Evolutionary conservation across 2,329 filamentous ascomycete species (phyloP).

Genomic region (Aspergillus persii): DNA sequence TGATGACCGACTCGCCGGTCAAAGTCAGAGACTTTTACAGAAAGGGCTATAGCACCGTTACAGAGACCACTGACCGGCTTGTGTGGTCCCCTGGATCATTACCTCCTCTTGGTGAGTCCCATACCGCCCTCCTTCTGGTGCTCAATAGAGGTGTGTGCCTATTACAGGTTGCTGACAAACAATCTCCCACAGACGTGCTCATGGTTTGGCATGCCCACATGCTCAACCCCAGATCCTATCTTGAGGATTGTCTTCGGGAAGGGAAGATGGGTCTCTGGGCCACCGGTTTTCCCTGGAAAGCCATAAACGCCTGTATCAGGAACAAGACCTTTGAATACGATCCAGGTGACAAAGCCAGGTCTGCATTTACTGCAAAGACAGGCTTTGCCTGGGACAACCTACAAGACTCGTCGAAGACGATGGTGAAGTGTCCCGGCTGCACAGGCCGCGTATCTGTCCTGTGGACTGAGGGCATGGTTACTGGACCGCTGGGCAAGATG

Average conservation of each 20-base stretch:
- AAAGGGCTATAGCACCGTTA: conserved; percentile 33
- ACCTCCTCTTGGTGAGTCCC: conserved; percentile 58
- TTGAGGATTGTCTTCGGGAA: conserved; percentile 68
- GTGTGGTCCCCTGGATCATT: conserved; percentile 46
- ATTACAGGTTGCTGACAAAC: not conserved
- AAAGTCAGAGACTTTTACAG: conserved; percentile 19
- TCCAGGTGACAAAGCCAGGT: conserved; percentile 45
- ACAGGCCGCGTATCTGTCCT: conserved; percentile 42
- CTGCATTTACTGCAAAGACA: conserved; percentile 50
- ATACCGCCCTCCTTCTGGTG: conserved; percentile 1
- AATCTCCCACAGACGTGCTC: conserved; percentile 57
- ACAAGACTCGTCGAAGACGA: conserved; percentile 50
- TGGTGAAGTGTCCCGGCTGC: conserved; percentile 58
- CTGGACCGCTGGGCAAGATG: conserved; percentile 19
- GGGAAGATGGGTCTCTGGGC: conserved; percentile 59
- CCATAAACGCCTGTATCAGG: conserved; percentile 59
- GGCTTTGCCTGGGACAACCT: conserved; percentile 59
- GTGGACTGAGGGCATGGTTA: conserved; percentile 55
- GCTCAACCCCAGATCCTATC: conserved; percentile 71
- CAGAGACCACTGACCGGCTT: conserved; percentile 21
- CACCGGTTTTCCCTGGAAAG: conserved; percentile 64
- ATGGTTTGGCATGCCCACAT: conserved; percentile 80
- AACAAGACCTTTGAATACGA: conserved; percentile 56
- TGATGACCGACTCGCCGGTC: conserved; percentile 8
- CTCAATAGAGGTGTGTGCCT: not conserved